phyloP scores from a whole-genome alignment of 345 rosid genomes.

The Arabidopsis arenosa region DNA sequence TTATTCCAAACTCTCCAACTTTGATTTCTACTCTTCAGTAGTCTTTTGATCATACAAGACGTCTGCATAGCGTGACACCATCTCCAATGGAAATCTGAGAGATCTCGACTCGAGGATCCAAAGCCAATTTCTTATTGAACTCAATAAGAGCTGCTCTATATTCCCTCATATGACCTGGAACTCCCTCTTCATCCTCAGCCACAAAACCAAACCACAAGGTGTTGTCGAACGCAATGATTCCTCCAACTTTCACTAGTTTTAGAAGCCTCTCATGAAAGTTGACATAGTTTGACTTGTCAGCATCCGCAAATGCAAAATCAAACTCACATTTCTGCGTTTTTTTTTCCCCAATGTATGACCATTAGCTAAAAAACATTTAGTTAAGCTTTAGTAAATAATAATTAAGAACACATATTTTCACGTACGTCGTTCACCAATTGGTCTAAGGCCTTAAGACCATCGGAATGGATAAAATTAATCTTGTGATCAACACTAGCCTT shows the following conservation, averaged over 20 bases:
- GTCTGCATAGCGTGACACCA: slow-evolving; percentile 61
- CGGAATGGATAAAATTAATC: slow-evolving; percentile 53
- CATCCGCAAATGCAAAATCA: slow-evolving; percentile 67
- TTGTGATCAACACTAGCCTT: slow-evolving; percentile 59
- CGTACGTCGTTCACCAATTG: slow-evolving; percentile 26
- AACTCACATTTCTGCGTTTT: slow-evolving; percentile 29
- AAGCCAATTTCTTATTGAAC: slow-evolving; percentile 49
- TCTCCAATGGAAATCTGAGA: slow-evolving; percentile 62
- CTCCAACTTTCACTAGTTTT: slow-evolving; percentile 61
- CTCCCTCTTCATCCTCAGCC: slow-evolving; percentile 46
- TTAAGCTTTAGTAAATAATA: neutral
- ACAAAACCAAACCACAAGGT: slow-evolving; percentile 58
- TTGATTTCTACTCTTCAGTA: neutral
- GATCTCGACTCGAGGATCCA: slow-evolving; percentile 56
- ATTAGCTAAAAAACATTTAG: neutral
- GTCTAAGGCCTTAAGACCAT: slow-evolving; percentile 42
- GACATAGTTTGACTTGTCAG: slow-evolving; percentile 49
- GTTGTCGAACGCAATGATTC: slow-evolving; percentile 59
- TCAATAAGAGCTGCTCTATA: slow-evolving; percentile 41
- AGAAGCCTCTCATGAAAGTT: slow-evolving; percentile 51
- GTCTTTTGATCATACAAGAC: slow-evolving; percentile 25
- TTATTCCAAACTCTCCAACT: neutral
- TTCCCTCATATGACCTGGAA: slow-evolving; percentile 34
- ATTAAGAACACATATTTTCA: neutral
- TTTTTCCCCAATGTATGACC: neutral